Percentiles rank a stretch among this genome's conserved stretches.
Evolutionary conservation across 306 rosid genomes (phyloP).

Genomic region (Quercus bicolor): DNA sequence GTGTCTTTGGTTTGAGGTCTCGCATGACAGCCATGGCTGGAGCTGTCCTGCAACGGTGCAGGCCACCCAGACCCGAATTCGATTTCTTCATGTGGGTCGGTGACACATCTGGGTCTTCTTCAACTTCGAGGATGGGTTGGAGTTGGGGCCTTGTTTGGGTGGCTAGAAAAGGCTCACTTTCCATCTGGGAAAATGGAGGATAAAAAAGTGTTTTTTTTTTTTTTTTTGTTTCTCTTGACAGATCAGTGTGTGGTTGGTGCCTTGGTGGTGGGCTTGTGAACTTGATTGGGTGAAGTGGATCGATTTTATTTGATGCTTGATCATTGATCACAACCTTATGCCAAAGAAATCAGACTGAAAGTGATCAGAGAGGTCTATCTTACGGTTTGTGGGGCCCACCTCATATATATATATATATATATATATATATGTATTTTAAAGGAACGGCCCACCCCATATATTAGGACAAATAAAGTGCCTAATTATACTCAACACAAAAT

Average conservation of each 20-base stretch:
- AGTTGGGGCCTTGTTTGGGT: slow-evolving; percentile 34
- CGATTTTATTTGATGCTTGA: too few species aligned
- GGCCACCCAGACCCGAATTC: neutral
- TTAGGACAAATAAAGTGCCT: too few species aligned
- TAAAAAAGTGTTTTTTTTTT: neutral
- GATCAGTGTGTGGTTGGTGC: neutral
- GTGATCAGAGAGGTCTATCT: too few species aligned
- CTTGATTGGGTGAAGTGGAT: too few species aligned
- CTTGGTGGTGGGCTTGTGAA: neutral
- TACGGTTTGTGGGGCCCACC: too few species aligned
- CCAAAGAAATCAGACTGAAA: too few species aligned
- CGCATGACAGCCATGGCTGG: slow-evolving; percentile 59
- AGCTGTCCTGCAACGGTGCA: slow-evolving; percentile 70
- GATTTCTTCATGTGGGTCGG: slow-evolving; percentile 32
- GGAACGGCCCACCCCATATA: too few species aligned
- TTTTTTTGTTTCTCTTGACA: neutral
- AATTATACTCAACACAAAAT: too few species aligned
- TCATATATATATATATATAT: too few species aligned
- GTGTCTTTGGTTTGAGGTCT: slow-evolving; percentile 33
- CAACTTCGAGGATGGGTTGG: slow-evolving; percentile 16
- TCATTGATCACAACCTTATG: too few species aligned
- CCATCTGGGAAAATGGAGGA: slow-evolving; percentile 34
- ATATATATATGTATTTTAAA: too few species aligned
- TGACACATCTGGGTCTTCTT: slow-evolving; percentile 16
- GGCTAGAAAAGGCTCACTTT: slow-evolving; percentile 45